Base-by-base conservation (phyloP, 768 basidiomycete genomes). In the Psilocybe cubensis region DNA sequence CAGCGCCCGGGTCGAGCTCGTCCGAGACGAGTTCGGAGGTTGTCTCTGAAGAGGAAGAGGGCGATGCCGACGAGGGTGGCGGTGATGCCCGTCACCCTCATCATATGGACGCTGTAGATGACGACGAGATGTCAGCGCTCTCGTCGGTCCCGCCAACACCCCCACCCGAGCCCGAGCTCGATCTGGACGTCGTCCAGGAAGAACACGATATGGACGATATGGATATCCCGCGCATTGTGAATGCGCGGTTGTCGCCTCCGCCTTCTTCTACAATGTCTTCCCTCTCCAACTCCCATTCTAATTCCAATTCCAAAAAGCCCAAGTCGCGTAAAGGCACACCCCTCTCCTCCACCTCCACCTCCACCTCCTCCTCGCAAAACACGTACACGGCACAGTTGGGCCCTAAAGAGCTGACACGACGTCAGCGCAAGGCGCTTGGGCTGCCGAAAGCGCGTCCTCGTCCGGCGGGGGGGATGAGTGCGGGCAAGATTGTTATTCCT, bases 341-440 rank as follows among this genome's bases (percentile, higher is more conserved):
- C 7, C 12, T 12, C 27, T 33, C 2, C 27, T n/a, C 40, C n/a
- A n/a, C n/a, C n/a, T n/a, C 40, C 48, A 29, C 5, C 23, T 31
- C 14, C 44, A 57, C 21, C 43, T 33, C 54, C 42, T 10, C 5
- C 44, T 48, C 49, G 43, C 35, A 17, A 48, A 56, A 25, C 33
- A 40, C 41, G 35, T 48, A 54, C 40, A 42, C 47, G 11, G 17
- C 43, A 12, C 49, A 46, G n/a, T n/a, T n/a, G 11, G 51, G 38
- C 12, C 56, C 76, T 60, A 78, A 72, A 44, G 77, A 76, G 5
- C 52, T 92, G 44, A 92, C 89, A 6, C 74, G 86, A 46, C 74
- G 89, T 20, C 83, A 93, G 71, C 78, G 87, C 29, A 92, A 87
- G 72, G 76, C 75, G n/a, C 75, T 87, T 10, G 87, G 88, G 1